These are phyloP conservation scores for Hericium alpestre DNA, from an alignment of 768 basidiomycete genomes.

Conservation along the genomic window DNA sequence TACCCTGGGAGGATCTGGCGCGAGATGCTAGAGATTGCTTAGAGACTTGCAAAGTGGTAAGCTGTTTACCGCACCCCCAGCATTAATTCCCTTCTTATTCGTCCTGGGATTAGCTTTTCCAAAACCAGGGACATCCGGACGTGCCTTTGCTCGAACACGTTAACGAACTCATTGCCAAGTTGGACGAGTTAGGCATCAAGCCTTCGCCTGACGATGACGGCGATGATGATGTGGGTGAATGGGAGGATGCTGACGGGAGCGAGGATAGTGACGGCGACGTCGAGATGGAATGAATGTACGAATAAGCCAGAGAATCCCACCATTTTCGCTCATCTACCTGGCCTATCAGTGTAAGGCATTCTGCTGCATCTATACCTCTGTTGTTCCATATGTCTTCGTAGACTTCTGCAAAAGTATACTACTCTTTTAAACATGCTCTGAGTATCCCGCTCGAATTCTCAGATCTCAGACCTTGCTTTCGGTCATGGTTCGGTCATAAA, in stretches of 20 bases:
- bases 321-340: no score
- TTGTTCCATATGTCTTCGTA: not conserved
- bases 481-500: no score
- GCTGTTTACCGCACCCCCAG: constrained; percentile 13
- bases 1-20: constrained; percentile 70
- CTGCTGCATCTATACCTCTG: not conserved
- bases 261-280: constrained; percentile 37
- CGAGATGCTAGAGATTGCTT: constrained; percentile 72
- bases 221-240: constrained; percentile 41
- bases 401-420: not conserved
- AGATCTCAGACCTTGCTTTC: no score
- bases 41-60: constrained; percentile 70
- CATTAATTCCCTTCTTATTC: not conserved
- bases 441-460: no score
- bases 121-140: constrained; percentile 65
- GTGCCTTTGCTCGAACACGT: constrained; percentile 65
- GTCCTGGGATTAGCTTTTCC: constrained; percentile 44
- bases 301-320: no score
- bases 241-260: constrained; percentile 52
- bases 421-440: no score
- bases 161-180: constrained; percentile 55
- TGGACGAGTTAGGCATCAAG: constrained; percentile 58
- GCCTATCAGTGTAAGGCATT: not conserved
- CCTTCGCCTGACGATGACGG: constrained; percentile 50
- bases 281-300: constrained; percentile 25